Evolutionary conservation across 2,329 filamentous ascomycete species (phyloP), one percentile per base, ranked within the genome.

Genomic region (Monosporascus sp.): DNA sequence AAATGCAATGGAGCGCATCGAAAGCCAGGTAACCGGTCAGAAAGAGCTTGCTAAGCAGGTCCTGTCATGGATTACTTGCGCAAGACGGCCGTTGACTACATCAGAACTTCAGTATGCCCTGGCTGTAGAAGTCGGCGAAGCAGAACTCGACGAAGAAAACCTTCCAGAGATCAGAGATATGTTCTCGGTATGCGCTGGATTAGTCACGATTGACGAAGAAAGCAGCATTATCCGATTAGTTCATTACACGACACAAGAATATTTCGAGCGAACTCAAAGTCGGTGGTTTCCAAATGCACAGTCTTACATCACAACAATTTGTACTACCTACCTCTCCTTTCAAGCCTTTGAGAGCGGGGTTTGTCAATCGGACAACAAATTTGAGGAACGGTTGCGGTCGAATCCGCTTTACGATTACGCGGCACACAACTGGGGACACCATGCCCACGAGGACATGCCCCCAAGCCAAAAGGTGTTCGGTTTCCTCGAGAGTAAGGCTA

Each of bases 171-270:
- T 70, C 1, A 64, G 69, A 6, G 61, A 69, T 2, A 53, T 76
- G 1, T 53, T 75, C 0, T 70, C 69, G 3, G 62, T 65, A 2
- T 78, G 74, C 53, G 69, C 67, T 35, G 74, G 75, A 0, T 50
- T 79, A 9, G 69, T 78, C 2, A 71, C 66, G 0, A 40, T 75
- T 3, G 72, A 78, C 37, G 53, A 70, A 45, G 57, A 71, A 44
- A 76, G 65, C 48, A 48, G 63, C 19, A 62, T 71, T 26, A 62
- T 78, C 11, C 66, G 72, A 3, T 56, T 78, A 0, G 72, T 76
- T 3, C 75, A 79, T 55, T 74, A 75, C 51, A 78, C 76, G 0
- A 66, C 74, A 1, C 71, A 77, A 44, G 68, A 77, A 40, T 79
- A 75, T 57, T 69, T 79, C 27, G 27, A 31, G 2, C 27, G 27